These are phyloP conservation scores for Suillus sp. DNA, from an alignment of 768 basidiomycete species.

Conservation along the genomic window DNA sequence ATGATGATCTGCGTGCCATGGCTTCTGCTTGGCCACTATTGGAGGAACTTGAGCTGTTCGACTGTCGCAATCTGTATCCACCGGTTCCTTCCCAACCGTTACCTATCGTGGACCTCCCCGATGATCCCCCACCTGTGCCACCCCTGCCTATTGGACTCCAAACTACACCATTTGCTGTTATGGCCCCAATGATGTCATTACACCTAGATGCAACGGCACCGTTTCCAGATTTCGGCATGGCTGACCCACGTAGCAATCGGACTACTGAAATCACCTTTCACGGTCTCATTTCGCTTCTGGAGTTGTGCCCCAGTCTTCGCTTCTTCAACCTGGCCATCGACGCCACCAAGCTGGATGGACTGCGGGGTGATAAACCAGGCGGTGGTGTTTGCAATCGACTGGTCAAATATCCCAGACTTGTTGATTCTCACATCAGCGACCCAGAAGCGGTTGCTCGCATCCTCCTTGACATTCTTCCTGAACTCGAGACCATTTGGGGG, in stretches of 20 bases:
- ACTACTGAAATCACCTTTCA: conserved; percentile 10
- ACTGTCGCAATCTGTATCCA: background rate
- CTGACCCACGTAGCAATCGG: no score
- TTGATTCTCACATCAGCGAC: conserved; percentile 6
- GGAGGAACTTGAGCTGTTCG: conserved; percentile 5
- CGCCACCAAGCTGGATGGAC: conserved; percentile 6
- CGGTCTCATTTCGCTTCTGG: conserved; percentile 8
- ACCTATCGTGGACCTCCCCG: background rate
- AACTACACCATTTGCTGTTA: background rate
- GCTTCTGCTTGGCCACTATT: conserved; percentile 13
- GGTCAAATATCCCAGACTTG: conserved; percentile 2
- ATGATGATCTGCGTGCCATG: conserved; percentile 5
- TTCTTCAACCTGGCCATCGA: conserved; percentile 8
- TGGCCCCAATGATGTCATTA: background rate
- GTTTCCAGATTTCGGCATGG: background rate
- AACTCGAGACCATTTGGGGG: background rate
- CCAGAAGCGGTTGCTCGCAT: conserved; percentile 7
- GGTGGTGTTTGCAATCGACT: conserved; percentile 10
- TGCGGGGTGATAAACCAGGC: conserved; percentile 5
- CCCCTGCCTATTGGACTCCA: background rate
- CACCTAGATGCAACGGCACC: background rate
- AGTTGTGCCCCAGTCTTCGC: conserved; percentile 5
- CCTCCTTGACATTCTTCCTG: conserved; percentile 11
- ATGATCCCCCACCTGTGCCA: background rate
- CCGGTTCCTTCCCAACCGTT: background rate